Conservation (phyloP, 495 filamentous ascomycete genomes). For the Pyronema domesticum region DNA sequence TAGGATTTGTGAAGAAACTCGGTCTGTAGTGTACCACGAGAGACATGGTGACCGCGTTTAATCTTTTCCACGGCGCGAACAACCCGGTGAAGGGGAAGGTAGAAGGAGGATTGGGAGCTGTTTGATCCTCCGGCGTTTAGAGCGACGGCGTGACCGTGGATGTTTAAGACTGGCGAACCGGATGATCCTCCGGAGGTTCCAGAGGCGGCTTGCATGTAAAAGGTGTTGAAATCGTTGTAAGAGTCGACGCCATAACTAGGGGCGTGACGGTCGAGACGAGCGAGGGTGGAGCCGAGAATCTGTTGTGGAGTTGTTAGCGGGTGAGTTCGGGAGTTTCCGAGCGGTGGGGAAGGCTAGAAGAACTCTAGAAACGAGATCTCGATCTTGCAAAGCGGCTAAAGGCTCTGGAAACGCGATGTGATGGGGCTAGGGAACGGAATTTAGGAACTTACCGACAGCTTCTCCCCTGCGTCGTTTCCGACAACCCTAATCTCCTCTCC, state of each 20-base stretch:
- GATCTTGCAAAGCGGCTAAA: too few species aligned
- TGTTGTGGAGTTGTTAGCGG: too few species aligned
- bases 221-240: conserved; percentile 26
- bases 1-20: conserved; percentile 23
- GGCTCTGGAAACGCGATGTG: too few species aligned
- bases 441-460: conserved; percentile 10
- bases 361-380: too few species aligned
- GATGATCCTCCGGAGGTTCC: conserved; percentile 25
- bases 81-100: conserved; percentile 22
- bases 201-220: conserved; percentile 26
- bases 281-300: conserved; percentile 24
- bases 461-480: conserved; percentile 25
- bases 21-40: conserved; percentile 24
- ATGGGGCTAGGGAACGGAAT: background rate
- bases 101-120: conserved; percentile 25
- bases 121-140: conserved; percentile 25
- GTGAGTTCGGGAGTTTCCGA: too few species aligned
- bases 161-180: conserved; percentile 23
- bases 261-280: conserved; percentile 22
- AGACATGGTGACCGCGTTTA: conserved; percentile 18
- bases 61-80: conserved; percentile 25
- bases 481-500: conserved; percentile 25
- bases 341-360: too few species aligned
- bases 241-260: conserved; percentile 22
- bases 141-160: conserved; percentile 23